Base-by-base conservation (phyloP, 352 stramenopile genomes). In the Pythium dissimile region DNA sequence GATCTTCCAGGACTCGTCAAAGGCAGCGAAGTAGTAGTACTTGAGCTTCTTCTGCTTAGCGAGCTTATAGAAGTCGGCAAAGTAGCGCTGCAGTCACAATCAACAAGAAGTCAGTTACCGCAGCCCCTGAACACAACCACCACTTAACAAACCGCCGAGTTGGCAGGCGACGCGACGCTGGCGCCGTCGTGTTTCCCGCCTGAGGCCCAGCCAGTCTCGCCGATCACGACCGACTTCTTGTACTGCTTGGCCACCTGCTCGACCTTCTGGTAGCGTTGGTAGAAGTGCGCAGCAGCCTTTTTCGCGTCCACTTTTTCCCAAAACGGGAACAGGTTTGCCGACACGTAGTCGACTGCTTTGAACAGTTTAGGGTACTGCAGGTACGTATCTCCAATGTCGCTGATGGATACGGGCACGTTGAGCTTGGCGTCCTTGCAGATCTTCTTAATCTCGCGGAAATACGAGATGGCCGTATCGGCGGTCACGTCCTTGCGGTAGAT, bases 11-110 rank as follows among this genome's bases (percentile, higher is more conserved):
- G 67, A 52, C 46, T 81, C 71, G 37, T 90, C 80, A 26, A 86
- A 88, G n/a, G 59, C 78, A 26, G 72, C 73, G 39, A 88, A 90
- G 68, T 87, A 90, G 62, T 76, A 89, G 64, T 79, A 88, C 54
- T 75, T 66, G 61, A 75, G 67, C 2, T 62, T 39, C 9, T 75
- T 35, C 48, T 70, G 26, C 35, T 67, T 45, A 1, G 79, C 81
- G 44, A 81, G 59, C 15, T 70, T 47, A 47, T 74, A 71, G 37
- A 92, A 89, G 47, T 86, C 67, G 18, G 66, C 39, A 28, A 92
- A 82, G 65, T 84, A 92, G 12, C 41, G 58, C 58, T 64, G 30
- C 28, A 42, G 18, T 68, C 43, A 62, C 43, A 18, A 6, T 12
- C 12, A 35, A 35, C 7, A 63, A 34, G 35, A 9, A 49, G n/a